phyloP scores from a whole-genome alignment of 2,329 filamentous ascomycete genomes.

The Ophiocordyceps robertsii region DNA sequence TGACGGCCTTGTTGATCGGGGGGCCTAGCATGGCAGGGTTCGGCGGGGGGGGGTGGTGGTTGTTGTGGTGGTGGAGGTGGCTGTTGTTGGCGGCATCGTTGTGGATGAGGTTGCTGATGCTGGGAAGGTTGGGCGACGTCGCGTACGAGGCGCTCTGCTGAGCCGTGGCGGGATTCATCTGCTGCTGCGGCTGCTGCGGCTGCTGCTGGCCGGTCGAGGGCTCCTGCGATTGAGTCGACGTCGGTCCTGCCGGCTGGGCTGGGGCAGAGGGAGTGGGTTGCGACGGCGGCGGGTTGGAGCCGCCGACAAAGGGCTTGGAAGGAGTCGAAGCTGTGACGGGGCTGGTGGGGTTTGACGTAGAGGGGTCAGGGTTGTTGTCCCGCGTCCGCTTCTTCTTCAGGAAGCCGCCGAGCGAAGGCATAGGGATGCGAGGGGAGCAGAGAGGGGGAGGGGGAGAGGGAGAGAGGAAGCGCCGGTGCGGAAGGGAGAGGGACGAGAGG shows the following conservation, averaged over 20 bases:
- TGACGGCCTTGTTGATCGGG: conserved; percentile 12
- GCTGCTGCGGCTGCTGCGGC: conserved; percentile 10
- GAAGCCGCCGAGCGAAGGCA: conserved; percentile 92
- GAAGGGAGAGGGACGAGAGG: background rate
- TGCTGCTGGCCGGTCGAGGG: conserved; percentile 7
- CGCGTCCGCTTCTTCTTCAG: conserved; percentile 98
- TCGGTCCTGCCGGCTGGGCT: conserved; percentile 2
- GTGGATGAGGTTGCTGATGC: conserved; percentile 76
- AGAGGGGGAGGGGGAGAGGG: background rate
- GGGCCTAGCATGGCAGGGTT: conserved; percentile 15
- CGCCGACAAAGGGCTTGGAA: conserved; percentile 32
- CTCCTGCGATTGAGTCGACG: conserved; percentile 7
- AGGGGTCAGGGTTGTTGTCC: conserved; percentile 64
- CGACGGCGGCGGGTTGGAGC: conserved; percentile 16
- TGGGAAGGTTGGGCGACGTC: conserved; percentile 53
- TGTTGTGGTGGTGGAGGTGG: conserved; percentile 8
- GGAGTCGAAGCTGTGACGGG: conserved; percentile 45
- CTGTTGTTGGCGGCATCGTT: conserved; percentile 26
- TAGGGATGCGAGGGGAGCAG: conserved; percentile 21
- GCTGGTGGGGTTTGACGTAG: conserved; percentile 51
- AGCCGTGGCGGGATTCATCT: conserved; percentile 13
- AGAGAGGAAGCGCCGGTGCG: background rate
- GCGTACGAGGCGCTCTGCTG: conserved; percentile 12
- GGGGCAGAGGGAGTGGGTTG: conserved; percentile 9
- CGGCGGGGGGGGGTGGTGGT: conserved; percentile 9